Evolutionary conservation across 1,284 basidiomycete species (phyloP), one percentile per base, ranked within the genome.

Genomic region (Naganishia albida): DNA sequence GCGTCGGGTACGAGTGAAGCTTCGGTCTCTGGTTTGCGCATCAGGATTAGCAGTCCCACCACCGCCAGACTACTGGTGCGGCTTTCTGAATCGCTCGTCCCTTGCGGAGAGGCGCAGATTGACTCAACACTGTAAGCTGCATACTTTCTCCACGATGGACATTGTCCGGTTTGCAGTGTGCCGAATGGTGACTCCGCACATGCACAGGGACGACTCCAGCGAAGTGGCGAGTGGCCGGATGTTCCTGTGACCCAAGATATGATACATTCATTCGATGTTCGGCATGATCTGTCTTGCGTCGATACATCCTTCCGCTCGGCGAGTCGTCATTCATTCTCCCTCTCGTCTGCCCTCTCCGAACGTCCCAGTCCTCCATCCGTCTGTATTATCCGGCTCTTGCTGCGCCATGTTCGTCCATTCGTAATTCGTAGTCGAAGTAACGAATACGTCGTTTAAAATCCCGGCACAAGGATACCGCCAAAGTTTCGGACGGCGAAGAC

Each of bases 401-500:
- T n/a, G n/a, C n/a, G n/a, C n/a, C 40, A 42, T 42, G 15, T 42
- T 34, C 34, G 34, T 44, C 43, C 46, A 20, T 48, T 48, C 46
- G 20, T 48, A 20, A 48, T 48, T 23, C 46, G 20, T 25, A 12
- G 1, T 48, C 46, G 46, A 48, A 7, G 43, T 20, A 16, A n/a
- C 7, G 26, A 26, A n/a, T n/a, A 28, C 18, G 46, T 12, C 46
- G 64, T 50, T 65, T 66, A 66, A 26, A 66, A 66, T 16, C 65
- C 65, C 18, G 65, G 65, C 30, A 66, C 60, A 6, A 66, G 38
- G 26, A 66, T 62, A 2, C 65, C 60, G 13, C 65, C 65, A 51
- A 66, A 66, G 65, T 66, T 66, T 39, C 65, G 50, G n/a, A 66
- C 65, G n/a, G 65, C 65, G 7, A 66, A 34, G 44, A 66, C 39